Evolutionary conservation across 176 grass and related monocot species (phyloP).

Genomic region (Rhynchospora pubera): DNA sequence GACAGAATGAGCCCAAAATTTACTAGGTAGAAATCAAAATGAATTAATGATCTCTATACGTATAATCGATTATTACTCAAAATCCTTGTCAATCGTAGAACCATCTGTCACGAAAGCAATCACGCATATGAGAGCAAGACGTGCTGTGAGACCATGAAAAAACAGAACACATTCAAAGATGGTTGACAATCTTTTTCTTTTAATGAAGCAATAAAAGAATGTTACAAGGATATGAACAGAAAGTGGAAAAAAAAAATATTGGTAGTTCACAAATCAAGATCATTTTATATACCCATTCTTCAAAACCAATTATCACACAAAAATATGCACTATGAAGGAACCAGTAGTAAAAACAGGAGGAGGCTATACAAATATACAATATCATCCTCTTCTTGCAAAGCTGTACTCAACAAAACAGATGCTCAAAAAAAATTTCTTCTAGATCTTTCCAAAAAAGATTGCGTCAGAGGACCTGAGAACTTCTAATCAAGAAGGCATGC

Average conservation of each 20-base stretch:
- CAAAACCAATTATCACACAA: conserved; percentile 6
- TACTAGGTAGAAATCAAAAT: neutral
- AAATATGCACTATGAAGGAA: neutral
- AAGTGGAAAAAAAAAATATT: neutral
- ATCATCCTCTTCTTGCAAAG: neutral
- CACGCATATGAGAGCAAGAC: neutral
- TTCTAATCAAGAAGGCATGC: neutral
- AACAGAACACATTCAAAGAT: neutral
- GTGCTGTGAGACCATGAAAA: neutral
- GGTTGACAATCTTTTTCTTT: neutral
- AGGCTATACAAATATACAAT: conserved; percentile 21
- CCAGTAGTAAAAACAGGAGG: neutral
- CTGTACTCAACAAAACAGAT: neutral
- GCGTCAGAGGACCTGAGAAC: neutral
- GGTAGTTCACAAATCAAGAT: neutral
- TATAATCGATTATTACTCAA: neutral
- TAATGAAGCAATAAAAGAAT: neutral
- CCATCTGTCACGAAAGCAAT: neutral
- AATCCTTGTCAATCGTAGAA: neutral
- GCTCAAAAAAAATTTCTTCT: neutral
- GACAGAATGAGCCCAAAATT: neutral
- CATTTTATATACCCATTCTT: neutral
- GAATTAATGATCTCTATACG: neutral
- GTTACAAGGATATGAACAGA: neutral
- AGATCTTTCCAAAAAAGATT: neutral